A percentile compares a stretch with the other conserved stretches of the same genome.
Conservation (phyloP, 345 rosid genomes). For the Laguncularia racemosa region DNA sequence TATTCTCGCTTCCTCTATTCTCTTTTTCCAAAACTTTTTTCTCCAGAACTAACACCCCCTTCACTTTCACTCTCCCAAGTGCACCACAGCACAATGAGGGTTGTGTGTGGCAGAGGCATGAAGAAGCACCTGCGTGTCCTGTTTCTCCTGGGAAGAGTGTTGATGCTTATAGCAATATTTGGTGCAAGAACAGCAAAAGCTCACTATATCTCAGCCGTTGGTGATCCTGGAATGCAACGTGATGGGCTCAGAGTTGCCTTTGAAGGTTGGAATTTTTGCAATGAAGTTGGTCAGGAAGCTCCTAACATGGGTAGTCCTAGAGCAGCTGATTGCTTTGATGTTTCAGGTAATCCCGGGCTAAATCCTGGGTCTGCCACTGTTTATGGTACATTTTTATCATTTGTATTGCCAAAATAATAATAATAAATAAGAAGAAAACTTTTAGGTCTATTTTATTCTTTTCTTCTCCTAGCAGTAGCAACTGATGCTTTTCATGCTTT, state of each 20-base stretch:
- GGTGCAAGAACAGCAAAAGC: conserved; percentile 4
- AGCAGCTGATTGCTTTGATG: conserved; percentile 72
- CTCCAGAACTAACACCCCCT: not conserved
- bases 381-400: not conserved
- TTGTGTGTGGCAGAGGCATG: not conserved
- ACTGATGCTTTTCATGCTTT: too few relatives aligned
- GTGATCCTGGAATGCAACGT: conserved; percentile 85
- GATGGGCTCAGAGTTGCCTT: conserved; percentile 70
- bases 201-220: conserved; percentile 42
- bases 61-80: not conserved
- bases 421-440: too few relatives aligned
- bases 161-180: not conserved
- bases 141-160: not conserved
- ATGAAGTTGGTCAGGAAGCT: conserved; percentile 79
- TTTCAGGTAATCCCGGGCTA: conserved; percentile 19
- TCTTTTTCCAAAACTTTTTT: too few relatives aligned
- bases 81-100: too few relatives aligned
- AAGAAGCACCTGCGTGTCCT: conserved; percentile 9
- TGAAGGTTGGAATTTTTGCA: conserved; percentile 96
- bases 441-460: too few relatives aligned
- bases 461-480: too few relatives aligned
- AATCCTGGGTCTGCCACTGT: not conserved
- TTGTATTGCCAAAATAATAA: not conserved
- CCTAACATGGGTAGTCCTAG: conserved; percentile 70
- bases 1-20: not conserved